Conservation (phyloP, 371 early-diverging fungal genomes). For the Enterocytospora artemiae region DNA sequence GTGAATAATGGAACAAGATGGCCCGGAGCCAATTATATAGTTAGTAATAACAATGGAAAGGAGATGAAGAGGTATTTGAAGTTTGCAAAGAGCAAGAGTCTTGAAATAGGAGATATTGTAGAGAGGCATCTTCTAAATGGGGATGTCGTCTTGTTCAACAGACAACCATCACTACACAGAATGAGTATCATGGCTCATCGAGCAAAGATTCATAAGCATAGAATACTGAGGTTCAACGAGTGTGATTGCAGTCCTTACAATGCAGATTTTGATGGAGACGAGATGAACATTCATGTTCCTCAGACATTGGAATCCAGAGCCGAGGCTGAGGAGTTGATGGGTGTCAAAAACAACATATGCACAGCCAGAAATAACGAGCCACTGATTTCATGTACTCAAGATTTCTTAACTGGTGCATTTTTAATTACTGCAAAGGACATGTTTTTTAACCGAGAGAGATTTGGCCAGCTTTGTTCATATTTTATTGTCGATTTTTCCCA, state of each 20-base stretch:
- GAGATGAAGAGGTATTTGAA: constrained; percentile 63
- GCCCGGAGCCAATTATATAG: constrained; percentile 85
- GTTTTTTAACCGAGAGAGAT: constrained; percentile 83
- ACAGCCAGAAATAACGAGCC: constrained; percentile 94
- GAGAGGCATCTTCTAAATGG: constrained; percentile 86
- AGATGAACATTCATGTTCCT: constrained; percentile 99
- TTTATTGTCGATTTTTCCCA: constrained; percentile 60
- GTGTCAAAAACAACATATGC: constrained; percentile 82
- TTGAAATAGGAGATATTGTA: constrained; percentile 80
- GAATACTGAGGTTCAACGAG: constrained; percentile 95
- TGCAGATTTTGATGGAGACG: constrained; percentile 99
- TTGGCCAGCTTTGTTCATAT: constrained; percentile 76
- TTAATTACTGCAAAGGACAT: constrained; percentile 72
- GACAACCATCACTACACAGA: constrained; percentile 96
- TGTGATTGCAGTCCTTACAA: constrained; percentile 97
- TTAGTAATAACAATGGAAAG: constrained; percentile 60
- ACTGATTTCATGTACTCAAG: constrained; percentile 92
- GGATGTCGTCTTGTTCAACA: constrained; percentile 96
- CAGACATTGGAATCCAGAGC: constrained; percentile 94
- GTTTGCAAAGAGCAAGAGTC: constrained; percentile 64
- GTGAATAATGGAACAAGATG: constrained; percentile 70
- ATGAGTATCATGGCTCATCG: constrained; percentile 90
- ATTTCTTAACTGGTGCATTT: constrained; percentile 91
- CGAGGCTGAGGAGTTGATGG: constrained; percentile 90
- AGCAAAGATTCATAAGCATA: constrained; percentile 80